Percentiles rank a stretch among this genome's conserved stretches.
phyloP scores from a whole-genome alignment of 257 asterid genomes.

The Parsonsia alboflavescens region DNA sequence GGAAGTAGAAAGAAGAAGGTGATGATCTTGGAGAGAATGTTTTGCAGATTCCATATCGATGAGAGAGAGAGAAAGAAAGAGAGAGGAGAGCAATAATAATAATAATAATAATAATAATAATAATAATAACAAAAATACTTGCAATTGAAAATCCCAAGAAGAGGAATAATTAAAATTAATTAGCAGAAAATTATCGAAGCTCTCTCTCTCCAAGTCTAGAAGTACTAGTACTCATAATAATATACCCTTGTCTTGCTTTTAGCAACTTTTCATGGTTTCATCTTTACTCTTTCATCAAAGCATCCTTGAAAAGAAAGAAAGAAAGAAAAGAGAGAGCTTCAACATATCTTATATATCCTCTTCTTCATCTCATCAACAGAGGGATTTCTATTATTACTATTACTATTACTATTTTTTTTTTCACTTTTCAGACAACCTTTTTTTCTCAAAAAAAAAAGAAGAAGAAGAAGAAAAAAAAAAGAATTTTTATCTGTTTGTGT shows the following conservation, averaged over 20 bases:
- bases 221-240: slow-evolving; percentile 16
- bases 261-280: slow-evolving; percentile 40
- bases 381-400: no score
- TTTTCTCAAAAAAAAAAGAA: slow-evolving; percentile 16
- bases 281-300: slow-evolving; percentile 69
- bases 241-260: slow-evolving; percentile 25
- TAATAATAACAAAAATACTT: slow-evolving; percentile 6
- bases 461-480: slow-evolving; percentile 8
- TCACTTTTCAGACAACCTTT: slow-evolving; percentile 35
- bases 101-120: slow-evolving; percentile 2
- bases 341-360: slow-evolving; percentile 3
- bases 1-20: slow-evolving; percentile 45
- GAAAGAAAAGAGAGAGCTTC: slow-evolving; percentile 14
- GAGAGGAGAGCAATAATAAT: neutral
- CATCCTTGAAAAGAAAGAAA: slow-evolving; percentile 43
- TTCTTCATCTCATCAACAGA: neutral
- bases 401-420: neutral
- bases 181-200: neutral
- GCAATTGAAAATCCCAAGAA: slow-evolving; percentile 87
- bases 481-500: neutral
- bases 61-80: neutral
- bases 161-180: slow-evolving; percentile 28
- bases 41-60: slow-evolving; percentile 65
- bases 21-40: slow-evolving; percentile 48
- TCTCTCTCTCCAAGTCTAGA: slow-evolving; percentile 27